phyloP scores from a whole-genome alignment of 441 rosid species.

The Bocquillonia castaneifolia region DNA sequence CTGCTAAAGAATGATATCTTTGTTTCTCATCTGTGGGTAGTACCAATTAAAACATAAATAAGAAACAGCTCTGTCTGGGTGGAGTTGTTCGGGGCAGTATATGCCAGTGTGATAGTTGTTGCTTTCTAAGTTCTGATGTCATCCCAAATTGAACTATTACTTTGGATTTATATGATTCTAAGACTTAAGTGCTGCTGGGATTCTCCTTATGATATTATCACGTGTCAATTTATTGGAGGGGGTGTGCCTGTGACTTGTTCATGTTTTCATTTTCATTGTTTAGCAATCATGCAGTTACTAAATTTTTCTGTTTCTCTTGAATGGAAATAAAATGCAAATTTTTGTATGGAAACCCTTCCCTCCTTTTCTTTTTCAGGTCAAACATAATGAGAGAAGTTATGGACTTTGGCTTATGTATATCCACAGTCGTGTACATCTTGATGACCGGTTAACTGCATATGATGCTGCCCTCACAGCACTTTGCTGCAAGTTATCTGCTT shows the following conservation, averaged over 20 bases:
- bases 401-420: conserved; percentile 89
- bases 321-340: conserved; percentile 25
- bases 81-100: neutral
- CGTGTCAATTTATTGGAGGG: neutral
- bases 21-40: neutral
- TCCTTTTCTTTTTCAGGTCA: conserved; percentile 58
- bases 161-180: neutral
- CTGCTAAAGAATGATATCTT: neutral
- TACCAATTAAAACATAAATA: neutral
- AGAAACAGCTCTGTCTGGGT: neutral
- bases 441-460: conserved; percentile 65
- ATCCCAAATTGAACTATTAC: neutral
- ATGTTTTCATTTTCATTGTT: neutral
- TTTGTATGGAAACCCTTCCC: conserved; percentile 36
- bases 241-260: neutral
- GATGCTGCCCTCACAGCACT: conserved; percentile 69
- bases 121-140: neutral
- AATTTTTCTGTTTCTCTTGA: conserved; percentile 14
- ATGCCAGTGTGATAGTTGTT: neutral
- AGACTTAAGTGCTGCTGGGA: neutral
- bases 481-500: conserved; percentile 43
- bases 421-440: conserved; percentile 68
- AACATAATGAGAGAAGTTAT: conserved; percentile 59
- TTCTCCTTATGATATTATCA: neutral
- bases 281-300: conserved; percentile 10